Conservation (phyloP, 1,139 yeast genomes). For the Candida albicans region DNA sequence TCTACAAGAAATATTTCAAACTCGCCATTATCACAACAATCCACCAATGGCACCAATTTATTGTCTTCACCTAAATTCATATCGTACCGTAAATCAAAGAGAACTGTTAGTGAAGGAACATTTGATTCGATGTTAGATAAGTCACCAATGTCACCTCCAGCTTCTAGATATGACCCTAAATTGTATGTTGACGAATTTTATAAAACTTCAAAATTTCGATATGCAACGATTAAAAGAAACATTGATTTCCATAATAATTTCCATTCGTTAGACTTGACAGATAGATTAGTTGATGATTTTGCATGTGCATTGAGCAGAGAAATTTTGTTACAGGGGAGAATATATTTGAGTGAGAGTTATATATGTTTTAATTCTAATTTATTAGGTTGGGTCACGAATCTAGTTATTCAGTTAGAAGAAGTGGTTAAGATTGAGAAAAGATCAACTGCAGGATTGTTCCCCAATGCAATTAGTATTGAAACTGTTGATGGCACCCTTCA, state of each 20-base stretch:
- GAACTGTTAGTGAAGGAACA: slow-evolving; percentile 35
- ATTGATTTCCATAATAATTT: slow-evolving; percentile 79
- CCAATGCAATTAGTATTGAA: slow-evolving; percentile 82
- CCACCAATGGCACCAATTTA: slow-evolving; percentile 3
- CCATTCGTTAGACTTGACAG: slow-evolving; percentile 65
- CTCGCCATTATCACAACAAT: slow-evolving; percentile 1
- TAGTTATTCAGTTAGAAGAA: slow-evolving; percentile 72
- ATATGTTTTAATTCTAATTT: slow-evolving; percentile 90
- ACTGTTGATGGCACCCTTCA: slow-evolving; percentile 63
- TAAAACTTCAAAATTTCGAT: slow-evolving; percentile 40
- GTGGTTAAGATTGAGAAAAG: slow-evolving; percentile 74
- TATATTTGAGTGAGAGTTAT: slow-evolving; percentile 78
- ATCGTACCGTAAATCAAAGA: slow-evolving; percentile 44
- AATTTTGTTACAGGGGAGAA: slow-evolving; percentile 85
- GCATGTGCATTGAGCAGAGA: slow-evolving; percentile 90
- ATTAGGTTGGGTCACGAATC: slow-evolving; percentile 87
- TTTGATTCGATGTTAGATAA: slow-evolving; percentile 21
- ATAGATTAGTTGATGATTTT: slow-evolving; percentile 77
- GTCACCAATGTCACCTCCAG: slow-evolving; percentile 15
- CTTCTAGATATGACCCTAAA: slow-evolving; percentile 32
- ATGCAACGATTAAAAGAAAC: slow-evolving; percentile 70
- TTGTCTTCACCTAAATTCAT: slow-evolving; percentile 47
- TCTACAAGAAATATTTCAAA: slow-evolving; percentile 3
- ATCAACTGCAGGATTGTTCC: slow-evolving; percentile 84
- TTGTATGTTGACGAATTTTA: slow-evolving; percentile 41